Percentiles rank a stretch among this genome's conserved stretches.
These are phyloP conservation scores for Vinca minor DNA, from an alignment of 257 asterid species.

Conservation along the genomic window DNA sequence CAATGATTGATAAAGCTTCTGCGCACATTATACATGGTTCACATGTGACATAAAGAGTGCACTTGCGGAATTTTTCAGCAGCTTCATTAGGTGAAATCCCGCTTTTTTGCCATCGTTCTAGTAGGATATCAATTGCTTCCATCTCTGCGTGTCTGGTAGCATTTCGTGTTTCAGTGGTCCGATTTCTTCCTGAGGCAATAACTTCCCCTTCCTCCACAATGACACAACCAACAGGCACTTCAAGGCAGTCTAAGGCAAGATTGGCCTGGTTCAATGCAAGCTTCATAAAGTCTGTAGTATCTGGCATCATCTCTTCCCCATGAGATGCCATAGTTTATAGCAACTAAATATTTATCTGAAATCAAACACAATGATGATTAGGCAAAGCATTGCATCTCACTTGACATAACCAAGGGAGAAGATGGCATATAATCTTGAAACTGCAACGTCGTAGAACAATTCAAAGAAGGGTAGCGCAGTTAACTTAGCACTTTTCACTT, in stretches of 20 bases:
- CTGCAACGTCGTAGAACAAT: neutral
- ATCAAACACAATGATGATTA: neutral
- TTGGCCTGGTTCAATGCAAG: constrained; percentile 76
- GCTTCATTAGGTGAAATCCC: constrained; percentile 49
- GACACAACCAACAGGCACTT: constrained; percentile 91
- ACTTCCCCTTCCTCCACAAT: constrained; percentile 55
- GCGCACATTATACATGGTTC: constrained; percentile 99
- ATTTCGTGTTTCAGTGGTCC: constrained; percentile 69
- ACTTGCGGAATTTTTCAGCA: constrained; percentile 48
- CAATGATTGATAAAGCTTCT: constrained; percentile 52
- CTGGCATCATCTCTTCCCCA: constrained; percentile 21
- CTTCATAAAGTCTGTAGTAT: constrained; percentile 42
- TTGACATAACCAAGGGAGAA: neutral
- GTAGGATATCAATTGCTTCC: constrained; percentile 87
- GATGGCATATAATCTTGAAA: neutral
- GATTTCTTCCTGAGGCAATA: constrained; percentile 72
- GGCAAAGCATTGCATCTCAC: neutral
- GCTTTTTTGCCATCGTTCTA: constrained; percentile 57
- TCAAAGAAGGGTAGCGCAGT: neutral
- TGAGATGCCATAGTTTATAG: constrained; percentile 29
- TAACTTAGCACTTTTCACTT: no score
- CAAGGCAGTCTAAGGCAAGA: constrained; percentile 61
- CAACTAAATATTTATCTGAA: neutral
- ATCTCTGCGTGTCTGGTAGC: constrained; percentile 95
- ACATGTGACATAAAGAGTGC: constrained; percentile 78